Evolutionary conservation across 306 rosid species (phyloP), one percentile per base, ranked within the genome.

Genomic region (Luffa acutangula): DNA sequence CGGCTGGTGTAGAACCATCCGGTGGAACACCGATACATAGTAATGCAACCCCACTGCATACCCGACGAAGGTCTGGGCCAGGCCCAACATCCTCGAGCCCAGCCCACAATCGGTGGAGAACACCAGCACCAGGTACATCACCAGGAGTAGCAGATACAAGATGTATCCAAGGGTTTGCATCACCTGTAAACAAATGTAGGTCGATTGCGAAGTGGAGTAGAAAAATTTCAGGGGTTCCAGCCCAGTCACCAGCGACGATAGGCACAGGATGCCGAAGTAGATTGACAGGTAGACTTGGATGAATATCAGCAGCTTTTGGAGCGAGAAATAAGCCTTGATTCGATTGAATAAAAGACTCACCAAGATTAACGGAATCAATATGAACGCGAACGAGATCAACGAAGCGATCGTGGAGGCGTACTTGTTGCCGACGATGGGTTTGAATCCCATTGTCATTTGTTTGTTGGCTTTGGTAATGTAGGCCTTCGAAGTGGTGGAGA

Each of bases 1-100:
- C 10, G 96, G 90, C 60, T 90, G 97, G 69, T 75, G 83, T 36
- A 88, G 62, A 37, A 95, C 94, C 3, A 92, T 89, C 37, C 90
- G 81, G 43, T 95, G 99, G 83, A 95, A 95, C 89, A 95, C 99
- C 84, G 96, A 83, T 84, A 95, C 86, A 25, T 95, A 93, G 76
- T 93, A 91, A 86, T 95, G 97, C 14, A 95, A 66, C 42, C 99
- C 99, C 0, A 95, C 90, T 0, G 97, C 49, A 1, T 91, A 83
- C 71, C 97, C 99, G 43, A 95, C 92, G 0, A 93, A 78, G 0
- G 85, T 84, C 67, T 95, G 99, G 88, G 85, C 91, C 86, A 95
- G 86, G 88, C 96, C 97, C 85, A 95, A 43, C 0, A 93, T 2
- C 60, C 82, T 93, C 0, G 93, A 86, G 76, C 88, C 86, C 81